Conservation (phyloP, 2,329 filamentous ascomycete species). For the Sclerotinia borealis region DNA sequence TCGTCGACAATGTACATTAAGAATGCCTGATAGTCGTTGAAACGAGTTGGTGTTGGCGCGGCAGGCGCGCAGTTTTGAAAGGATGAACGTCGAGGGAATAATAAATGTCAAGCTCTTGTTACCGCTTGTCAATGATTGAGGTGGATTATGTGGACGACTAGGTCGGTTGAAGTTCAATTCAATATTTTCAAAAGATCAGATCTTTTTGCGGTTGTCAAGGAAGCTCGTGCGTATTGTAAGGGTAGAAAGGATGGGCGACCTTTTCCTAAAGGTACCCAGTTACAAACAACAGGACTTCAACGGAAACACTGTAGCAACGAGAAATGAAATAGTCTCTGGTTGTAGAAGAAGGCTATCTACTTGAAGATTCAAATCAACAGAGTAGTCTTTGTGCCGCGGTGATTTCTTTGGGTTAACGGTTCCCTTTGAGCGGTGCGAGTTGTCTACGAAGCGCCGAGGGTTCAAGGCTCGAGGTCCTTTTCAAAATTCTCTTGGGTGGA, state of each 20-base stretch:
- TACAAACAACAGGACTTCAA: not conserved
- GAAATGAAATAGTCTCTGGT: not conserved
- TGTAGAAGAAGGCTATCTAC: not conserved
- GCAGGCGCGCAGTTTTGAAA: slow-evolving; percentile 1
- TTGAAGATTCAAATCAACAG: not conserved
- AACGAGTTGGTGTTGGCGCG: not conserved
- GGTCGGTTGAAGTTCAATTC: slow-evolving; percentile 1
- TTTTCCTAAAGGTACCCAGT: slow-evolving; percentile 4
- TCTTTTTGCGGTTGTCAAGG: not conserved
- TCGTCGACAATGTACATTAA: not conserved
- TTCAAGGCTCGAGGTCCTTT: slow-evolving; percentile 6
- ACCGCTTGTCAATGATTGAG: not conserved
- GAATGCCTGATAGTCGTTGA: not conserved
- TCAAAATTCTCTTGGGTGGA: slow-evolving; percentile 3
- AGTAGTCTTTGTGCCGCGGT: not conserved
- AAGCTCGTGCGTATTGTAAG: slow-evolving; percentile 11
- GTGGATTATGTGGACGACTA: not conserved
- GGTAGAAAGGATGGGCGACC: too few species aligned
- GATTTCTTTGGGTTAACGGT: not conserved
- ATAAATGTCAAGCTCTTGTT: not conserved
- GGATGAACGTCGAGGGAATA: not conserved
- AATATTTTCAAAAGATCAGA: slow-evolving; percentile 8
- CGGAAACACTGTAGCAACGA: not conserved
- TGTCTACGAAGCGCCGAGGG: slow-evolving; percentile 15
- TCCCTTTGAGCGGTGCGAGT: slow-evolving; percentile 7